Conservation (phyloP, 495 filamentous ascomycete species). For the Neurospora tetrasperma region DNA sequence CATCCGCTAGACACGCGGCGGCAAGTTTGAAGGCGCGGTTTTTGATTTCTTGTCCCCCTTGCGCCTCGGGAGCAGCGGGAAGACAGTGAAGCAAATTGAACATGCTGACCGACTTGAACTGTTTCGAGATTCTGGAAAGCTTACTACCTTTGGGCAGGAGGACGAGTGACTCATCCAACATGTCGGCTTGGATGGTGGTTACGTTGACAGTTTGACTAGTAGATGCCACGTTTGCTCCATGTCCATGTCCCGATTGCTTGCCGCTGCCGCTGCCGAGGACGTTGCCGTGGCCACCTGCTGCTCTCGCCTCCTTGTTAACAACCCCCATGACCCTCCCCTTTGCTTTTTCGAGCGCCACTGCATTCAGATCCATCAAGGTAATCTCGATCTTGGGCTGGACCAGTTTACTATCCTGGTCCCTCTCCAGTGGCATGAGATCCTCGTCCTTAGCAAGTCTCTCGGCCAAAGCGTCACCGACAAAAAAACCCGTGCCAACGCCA, state of each 20-base stretch:
- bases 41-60: constrained; percentile 7
- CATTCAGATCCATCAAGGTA: constrained; percentile 23
- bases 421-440: not conserved
- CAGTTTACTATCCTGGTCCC: not conserved
- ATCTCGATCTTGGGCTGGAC: constrained; percentile 5
- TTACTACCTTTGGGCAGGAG: not conserved
- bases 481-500: constrained; percentile 31
- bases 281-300: not conserved
- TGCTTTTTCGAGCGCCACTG: constrained; percentile 12
- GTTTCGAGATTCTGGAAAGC: not conserved
- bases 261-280: not conserved
- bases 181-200: constrained; percentile 12
- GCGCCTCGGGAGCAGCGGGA: constrained; percentile 13
- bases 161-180: constrained; percentile 1
- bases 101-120: constrained; percentile 28
- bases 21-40: constrained; percentile 14
- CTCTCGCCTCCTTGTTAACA: not conserved
- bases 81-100: constrained; percentile 35
- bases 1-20: constrained; percentile 16
- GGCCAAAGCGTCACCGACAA: constrained; percentile 12
- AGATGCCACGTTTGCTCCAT: not conserved
- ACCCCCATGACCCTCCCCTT: constrained; percentile 6
- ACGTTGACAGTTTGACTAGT: not conserved
- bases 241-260: not conserved
- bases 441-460: constrained; percentile 1